A percentile compares a stretch with the other conserved stretches of the same genome.
These are phyloP conservation scores for Dillenia suffruticosa DNA, from an alignment of 164 flowering plant species.

Conservation along the genomic window DNA sequence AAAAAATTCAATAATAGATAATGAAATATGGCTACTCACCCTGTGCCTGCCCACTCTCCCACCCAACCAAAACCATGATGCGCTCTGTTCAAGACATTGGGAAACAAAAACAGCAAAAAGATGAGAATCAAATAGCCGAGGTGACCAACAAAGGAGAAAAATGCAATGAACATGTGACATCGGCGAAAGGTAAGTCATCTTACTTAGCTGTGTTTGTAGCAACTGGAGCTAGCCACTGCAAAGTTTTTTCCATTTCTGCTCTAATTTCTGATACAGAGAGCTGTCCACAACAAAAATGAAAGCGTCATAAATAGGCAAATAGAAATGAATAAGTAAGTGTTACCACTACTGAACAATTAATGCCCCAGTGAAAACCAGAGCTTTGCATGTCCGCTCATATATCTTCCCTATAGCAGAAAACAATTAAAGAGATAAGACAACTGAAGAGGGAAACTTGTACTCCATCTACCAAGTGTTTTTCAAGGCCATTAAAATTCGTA, in stretches of 20 bases:
- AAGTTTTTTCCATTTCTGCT: conserved; percentile 67
- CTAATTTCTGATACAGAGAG: conserved; percentile 44
- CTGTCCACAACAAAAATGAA: conserved; percentile 17
- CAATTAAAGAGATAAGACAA: too few relatives aligned
- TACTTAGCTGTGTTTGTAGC: conserved; percentile 70
- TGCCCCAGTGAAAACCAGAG: too few relatives aligned
- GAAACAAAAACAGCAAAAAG: background rate
- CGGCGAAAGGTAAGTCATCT: background rate
- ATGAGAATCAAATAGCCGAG: background rate
- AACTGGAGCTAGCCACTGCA: conserved; percentile 68
- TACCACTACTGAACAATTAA: too few relatives aligned
- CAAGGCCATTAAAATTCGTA: too few relatives aligned
- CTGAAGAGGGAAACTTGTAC: too few relatives aligned
- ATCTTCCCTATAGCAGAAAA: too few relatives aligned
- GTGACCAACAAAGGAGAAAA: background rate
- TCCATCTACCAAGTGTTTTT: too few relatives aligned
- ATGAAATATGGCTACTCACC: conserved; percentile 30
- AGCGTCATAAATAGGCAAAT: too few relatives aligned
- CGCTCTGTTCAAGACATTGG: conserved; percentile 27
- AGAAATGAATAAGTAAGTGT: too few relatives aligned
- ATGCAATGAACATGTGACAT: too few relatives aligned
- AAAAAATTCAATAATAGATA: background rate
- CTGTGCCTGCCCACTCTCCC: conserved; percentile 72
- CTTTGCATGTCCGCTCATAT: too few relatives aligned
- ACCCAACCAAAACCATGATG: conserved; percentile 89